Percentiles rank a stretch among this genome's conserved stretches.
Conservation (phyloP, 2,329 filamentous ascomycete species). For the Thelonectria olida region DNA sequence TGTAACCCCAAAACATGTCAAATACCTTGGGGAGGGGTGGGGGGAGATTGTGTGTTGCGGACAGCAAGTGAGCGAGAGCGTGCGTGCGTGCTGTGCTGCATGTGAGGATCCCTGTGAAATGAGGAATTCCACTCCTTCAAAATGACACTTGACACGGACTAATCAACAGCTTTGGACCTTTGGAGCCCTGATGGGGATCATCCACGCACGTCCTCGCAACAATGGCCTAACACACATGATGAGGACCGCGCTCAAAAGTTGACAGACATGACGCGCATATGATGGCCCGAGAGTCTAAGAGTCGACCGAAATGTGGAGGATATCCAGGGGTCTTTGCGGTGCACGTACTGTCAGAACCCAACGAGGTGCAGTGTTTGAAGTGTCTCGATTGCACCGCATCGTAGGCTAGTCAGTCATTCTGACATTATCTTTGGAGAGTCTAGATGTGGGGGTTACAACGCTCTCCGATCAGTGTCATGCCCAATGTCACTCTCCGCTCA, state of each 20-base stretch:
- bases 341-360: background rate
- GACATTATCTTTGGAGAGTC: background rate
- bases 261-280: background rate
- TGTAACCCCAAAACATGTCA: slow-evolving; percentile 20
- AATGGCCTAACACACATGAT: background rate
- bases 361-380: background rate
- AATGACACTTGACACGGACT: slow-evolving; percentile 4
- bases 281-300: background rate
- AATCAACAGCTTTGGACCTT: background rate
- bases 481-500: background rate
- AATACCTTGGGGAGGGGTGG: slow-evolving; percentile 6
- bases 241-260: background rate
- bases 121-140: slow-evolving; percentile 15
- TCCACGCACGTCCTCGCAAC: background rate
- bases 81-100: slow-evolving; percentile 1
- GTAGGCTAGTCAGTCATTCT: background rate
- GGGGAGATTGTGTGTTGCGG: background rate
- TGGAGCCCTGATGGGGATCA: background rate
- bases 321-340: background rate
- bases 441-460: background rate
- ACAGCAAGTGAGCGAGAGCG: background rate
- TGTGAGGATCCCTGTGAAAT: slow-evolving; percentile 3
- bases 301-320: background rate
- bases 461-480: background rate
- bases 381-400: background rate